Percentiles rank a stretch among this genome's conserved stretches.
These are phyloP conservation scores for Apostasia shenzhenica DNA, from an alignment of 106 monocot species.

Conservation along the genomic window DNA sequence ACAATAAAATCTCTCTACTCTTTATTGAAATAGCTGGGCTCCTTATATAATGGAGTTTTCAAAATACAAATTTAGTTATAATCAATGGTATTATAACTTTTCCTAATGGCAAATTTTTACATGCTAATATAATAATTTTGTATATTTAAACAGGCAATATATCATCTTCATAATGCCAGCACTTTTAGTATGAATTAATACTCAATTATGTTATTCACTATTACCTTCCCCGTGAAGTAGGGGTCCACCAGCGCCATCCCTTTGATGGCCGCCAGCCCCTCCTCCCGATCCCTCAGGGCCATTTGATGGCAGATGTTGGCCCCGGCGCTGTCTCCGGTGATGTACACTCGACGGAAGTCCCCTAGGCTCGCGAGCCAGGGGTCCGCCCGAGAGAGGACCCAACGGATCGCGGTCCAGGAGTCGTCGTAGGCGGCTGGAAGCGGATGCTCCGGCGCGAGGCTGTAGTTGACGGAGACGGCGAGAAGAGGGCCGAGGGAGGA, in stretches of 20 bases:
- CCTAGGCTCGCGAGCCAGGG: not conserved
- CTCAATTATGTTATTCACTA: too few relatives aligned
- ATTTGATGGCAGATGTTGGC: conserved; percentile 9
- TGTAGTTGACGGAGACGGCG: conserved; percentile 27
- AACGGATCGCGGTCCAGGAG: conserved; percentile 7
- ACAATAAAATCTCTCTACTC: too few relatives aligned
- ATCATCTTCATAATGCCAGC: too few relatives aligned
- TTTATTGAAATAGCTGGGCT: too few relatives aligned
- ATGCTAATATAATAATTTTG: too few relatives aligned
- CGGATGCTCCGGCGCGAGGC: conserved; percentile 33
- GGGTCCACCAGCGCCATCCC: conserved; percentile 6
- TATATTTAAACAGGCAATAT: too few relatives aligned
- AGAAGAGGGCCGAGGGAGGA: not conserved
- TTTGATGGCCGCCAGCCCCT: not conserved
- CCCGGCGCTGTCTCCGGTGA: conserved; percentile 13
- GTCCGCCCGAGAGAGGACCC: not conserved
- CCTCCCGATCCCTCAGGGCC: conserved; percentile 1
- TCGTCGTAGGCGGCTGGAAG: conserved; percentile 18
- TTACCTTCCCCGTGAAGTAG: not conserved
- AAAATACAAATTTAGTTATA: too few relatives aligned
- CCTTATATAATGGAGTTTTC: too few relatives aligned
- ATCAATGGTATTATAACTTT: too few relatives aligned
- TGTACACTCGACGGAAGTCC: not conserved
- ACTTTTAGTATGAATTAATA: too few relatives aligned
- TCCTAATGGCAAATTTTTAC: too few relatives aligned